phyloP scores from a whole-genome alignment of 192 early-diverging fungal species.

The Mortierella hygrophila region DNA sequence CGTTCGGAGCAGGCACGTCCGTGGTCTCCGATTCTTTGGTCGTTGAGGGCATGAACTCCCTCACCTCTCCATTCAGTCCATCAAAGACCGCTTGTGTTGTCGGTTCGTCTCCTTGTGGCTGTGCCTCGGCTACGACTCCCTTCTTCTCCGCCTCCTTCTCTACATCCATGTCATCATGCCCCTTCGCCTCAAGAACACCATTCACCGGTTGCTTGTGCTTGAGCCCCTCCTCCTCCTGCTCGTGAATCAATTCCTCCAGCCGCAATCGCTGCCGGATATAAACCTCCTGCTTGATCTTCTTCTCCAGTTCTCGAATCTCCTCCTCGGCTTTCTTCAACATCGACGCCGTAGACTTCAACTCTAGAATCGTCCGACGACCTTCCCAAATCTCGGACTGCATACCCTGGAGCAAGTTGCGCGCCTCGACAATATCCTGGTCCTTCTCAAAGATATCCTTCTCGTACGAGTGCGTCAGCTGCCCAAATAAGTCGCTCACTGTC shows the following conservation, averaged over 20 bases:
- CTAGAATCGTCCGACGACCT: constrained; percentile 44
- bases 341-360: constrained; percentile 19
- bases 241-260: constrained; percentile 39
- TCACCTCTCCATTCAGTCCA: too few relatives aligned
- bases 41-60: too few relatives aligned
- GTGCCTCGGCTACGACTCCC: neutral
- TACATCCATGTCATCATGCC: neutral
- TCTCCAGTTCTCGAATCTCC: constrained; percentile 29
- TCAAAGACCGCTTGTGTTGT: too few relatives aligned
- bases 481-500: constrained; percentile 58
- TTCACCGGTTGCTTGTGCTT: neutral
- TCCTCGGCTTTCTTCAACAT: constrained; percentile 28
- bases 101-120: too few relatives aligned
- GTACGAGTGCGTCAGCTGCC: constrained; percentile 56
- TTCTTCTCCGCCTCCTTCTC: neutral
- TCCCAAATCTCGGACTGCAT: constrained; percentile 46
- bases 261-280: constrained; percentile 44
- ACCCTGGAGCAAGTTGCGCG: constrained; percentile 37
- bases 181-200: neutral
- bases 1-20: neutral
- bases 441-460: constrained; percentile 61
- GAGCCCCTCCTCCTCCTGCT: constrained; percentile 24
- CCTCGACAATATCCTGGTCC: constrained; percentile 57
- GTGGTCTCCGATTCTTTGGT: neutral
- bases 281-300: constrained; percentile 35